Evolutionary conservation across 2,329 filamentous ascomycete species (phyloP).

Genomic region (Pseudocercospora pini-densiflorae): DNA sequence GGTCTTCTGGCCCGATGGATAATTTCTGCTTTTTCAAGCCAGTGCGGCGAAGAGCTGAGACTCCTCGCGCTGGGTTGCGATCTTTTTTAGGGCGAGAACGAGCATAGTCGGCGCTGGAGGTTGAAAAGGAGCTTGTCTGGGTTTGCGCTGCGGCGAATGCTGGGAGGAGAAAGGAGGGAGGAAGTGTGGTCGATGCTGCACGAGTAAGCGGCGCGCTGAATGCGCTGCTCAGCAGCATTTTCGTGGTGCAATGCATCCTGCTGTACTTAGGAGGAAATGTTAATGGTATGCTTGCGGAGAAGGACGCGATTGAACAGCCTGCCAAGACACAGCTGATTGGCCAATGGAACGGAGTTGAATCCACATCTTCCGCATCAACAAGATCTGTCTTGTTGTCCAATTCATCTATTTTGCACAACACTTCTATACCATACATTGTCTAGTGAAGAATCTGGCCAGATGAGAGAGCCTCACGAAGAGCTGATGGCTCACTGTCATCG

Average conservation of each 20-base stretch:
- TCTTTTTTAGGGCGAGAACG: constrained; percentile 57
- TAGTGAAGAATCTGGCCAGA: too few relatives aligned
- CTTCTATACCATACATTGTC: neutral
- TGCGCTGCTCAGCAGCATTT: constrained; percentile 25
- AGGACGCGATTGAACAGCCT: neutral
- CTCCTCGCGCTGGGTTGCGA: constrained; percentile 77
- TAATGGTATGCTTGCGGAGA: neutral
- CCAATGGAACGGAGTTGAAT: neutral
- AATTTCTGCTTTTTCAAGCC: constrained; percentile 61
- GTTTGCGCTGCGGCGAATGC: constrained; percentile 34
- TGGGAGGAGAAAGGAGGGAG: constrained; percentile 42
- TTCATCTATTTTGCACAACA: neutral
- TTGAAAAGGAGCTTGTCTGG: constrained; percentile 37
- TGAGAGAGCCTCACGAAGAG: too few relatives aligned
- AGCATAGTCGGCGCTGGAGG: constrained; percentile 23
- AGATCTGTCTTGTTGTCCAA: neutral
- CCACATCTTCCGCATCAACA: neutral
- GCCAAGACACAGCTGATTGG: neutral
- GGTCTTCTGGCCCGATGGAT: constrained; percentile 70
- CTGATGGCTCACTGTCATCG: too few relatives aligned
- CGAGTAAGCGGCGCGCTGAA: constrained; percentile 18
- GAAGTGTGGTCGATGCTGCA: constrained; percentile 28
- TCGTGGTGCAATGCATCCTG: constrained; percentile 32
- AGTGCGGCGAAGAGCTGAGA: constrained; percentile 78
- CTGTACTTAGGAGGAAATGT: neutral